Evolutionary conservation across 2,329 filamentous ascomycete genomes (phyloP).

Genomic region (Fusarium floridanum): DNA sequence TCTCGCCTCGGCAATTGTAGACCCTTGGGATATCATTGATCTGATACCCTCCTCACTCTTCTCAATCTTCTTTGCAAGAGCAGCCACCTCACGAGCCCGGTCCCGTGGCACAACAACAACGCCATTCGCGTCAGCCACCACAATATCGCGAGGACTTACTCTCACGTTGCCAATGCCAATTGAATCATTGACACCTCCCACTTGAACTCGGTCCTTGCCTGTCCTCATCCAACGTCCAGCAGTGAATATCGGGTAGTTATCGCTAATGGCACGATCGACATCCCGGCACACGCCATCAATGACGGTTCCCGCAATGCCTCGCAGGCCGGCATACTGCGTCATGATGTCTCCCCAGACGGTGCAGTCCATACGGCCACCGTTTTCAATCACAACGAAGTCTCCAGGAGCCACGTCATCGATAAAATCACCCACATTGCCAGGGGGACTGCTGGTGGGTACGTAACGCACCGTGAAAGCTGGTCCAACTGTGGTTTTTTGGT

Average conservation of each 20-base stretch:
- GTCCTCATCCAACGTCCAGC: constrained; percentile 52
- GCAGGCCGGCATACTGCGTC: constrained; percentile 51
- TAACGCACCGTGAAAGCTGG: constrained; percentile 52
- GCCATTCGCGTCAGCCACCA: constrained; percentile 47
- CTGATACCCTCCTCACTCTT: constrained; percentile 30
- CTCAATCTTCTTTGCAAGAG: constrained; percentile 26
- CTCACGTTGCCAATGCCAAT: constrained; percentile 47
- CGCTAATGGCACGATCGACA: constrained; percentile 46
- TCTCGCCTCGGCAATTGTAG: constrained; percentile 28
- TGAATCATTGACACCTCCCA: constrained; percentile 17
- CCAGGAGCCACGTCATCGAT: constrained; percentile 29
- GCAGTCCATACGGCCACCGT: constrained; percentile 50
- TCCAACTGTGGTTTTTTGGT: constrained; percentile 47
- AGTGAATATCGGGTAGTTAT: constrained; percentile 49
- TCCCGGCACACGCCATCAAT: constrained; percentile 52
- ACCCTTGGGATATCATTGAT: constrained; percentile 19
- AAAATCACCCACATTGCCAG: neutral
- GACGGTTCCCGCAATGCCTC: constrained; percentile 47
- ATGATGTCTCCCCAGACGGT: constrained; percentile 54
- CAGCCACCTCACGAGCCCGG: constrained; percentile 33
- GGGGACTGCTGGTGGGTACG: constrained; percentile 29
- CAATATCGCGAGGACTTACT: constrained; percentile 47
- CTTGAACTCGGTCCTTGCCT: neutral
- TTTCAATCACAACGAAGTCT: constrained; percentile 51
- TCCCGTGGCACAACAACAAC: constrained; percentile 39